phyloP scores from a whole-genome alignment of 768 basidiomycete genomes.

The Lanmaoa rubissima region DNA sequence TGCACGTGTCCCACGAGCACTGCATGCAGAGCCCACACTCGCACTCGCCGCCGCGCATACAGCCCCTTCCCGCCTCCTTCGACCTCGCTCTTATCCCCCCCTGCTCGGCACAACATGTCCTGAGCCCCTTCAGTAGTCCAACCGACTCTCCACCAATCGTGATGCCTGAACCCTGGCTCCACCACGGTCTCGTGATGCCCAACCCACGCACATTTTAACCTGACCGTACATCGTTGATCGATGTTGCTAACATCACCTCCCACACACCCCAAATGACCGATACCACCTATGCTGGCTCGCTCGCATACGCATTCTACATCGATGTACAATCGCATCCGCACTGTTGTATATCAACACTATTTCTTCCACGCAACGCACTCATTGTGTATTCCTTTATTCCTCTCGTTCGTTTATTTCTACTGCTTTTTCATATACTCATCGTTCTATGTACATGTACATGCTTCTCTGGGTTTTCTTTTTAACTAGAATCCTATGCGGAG shows the following conservation, averaged over 20 bases:
- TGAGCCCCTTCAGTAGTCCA: constrained; percentile 15
- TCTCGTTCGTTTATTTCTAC: not conserved
- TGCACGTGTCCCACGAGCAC: constrained; percentile 6
- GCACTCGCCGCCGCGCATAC: not conserved
- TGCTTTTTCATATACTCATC: not conserved
- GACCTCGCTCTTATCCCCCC: constrained; percentile 1
- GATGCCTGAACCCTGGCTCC: constrained; percentile 30
- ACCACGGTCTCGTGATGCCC: not conserved
- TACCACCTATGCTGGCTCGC: not conserved
- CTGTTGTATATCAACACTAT: constrained; percentile 8
- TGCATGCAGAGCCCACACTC: not conserved
- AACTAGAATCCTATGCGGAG: constrained; percentile 2
- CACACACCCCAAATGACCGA: not conserved
- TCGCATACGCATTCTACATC: constrained; percentile 1
- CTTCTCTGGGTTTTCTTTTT: not conserved
- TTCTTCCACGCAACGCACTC: not conserved
- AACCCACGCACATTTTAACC: constrained; percentile 12
- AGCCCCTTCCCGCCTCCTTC: not conserved
- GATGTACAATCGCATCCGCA: constrained; percentile 9
- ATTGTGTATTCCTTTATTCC: constrained; percentile 9
- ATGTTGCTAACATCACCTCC: not conserved
- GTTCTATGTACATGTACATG: not conserved
- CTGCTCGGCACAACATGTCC: not conserved
- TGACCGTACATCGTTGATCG: constrained; percentile 14
- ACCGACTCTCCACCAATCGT: not conserved